Evolutionary conservation across 805 yeast species (phyloP), one percentile per base, ranked within the genome.

Genomic region (Danielozyma ontarioensis): DNA sequence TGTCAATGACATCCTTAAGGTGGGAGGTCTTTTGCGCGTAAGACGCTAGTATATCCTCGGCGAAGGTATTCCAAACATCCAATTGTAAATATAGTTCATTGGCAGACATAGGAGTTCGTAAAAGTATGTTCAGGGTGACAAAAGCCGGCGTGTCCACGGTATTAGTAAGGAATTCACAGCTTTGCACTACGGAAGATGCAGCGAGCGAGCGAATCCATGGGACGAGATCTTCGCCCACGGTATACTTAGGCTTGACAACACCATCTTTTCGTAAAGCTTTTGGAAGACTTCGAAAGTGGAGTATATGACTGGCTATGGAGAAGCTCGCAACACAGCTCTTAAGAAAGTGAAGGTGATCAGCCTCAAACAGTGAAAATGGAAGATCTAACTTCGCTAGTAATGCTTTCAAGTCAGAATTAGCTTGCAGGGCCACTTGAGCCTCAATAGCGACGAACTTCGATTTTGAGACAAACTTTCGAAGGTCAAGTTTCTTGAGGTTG

Each of bases 51-150:
- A 65, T 51, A 14, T 38, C 40, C 15, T 41, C 44, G 17, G 50
- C 46, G 34, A 48, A 62, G 11, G 47, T 39, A 3, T 33, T 13
- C 70, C 70, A 67, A 7, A 67, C 36, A 29, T 64, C 70, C 8
- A 48, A 44, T 35, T 63, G 70, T 13, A 65, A 46, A 5, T 50
- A 37, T 22, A 51, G 43, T 25, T 67, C 72, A 4, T 51, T 42
- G 14, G 40, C 38, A 4, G 56, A 50, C 34, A 48, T 36, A 1
- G 72, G 70, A 1, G 67, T 53, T 29, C 76, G 50, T 1, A 52
- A 39, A 2, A 68, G 42, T 4, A 70, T 45, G 37, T 71, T 74
- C 1, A 56, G 48, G 1, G 56, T 29, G 1, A 71, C 54, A 44
- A 62, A 66, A 1, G 61, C 44, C 0, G 77, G 76, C 12, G 68